These are phyloP conservation scores for Xylariaceae sp. DNA, from an alignment of 2,329 filamentous ascomycete genomes.

Conservation along the genomic window DNA sequence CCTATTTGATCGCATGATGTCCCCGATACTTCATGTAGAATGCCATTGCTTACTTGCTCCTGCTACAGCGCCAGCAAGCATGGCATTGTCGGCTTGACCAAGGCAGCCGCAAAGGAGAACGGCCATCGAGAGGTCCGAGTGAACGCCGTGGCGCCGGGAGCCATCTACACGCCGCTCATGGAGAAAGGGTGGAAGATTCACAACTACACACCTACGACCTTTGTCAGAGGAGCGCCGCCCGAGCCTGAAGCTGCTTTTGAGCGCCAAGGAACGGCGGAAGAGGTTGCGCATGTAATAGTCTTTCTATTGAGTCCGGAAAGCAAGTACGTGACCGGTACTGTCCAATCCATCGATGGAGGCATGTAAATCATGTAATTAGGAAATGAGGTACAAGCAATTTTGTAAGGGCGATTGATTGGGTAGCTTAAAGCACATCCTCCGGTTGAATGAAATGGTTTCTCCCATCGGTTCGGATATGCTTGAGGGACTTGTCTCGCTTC, in stretches of 20 bases:
- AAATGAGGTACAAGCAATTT: background rate
- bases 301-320: slow-evolving; percentile 45
- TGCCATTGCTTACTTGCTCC: slow-evolving; percentile 11
- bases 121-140: slow-evolving; percentile 40
- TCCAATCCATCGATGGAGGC: slow-evolving; percentile 44
- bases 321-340: slow-evolving; percentile 41
- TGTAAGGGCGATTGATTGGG: background rate
- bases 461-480: slow-evolving; percentile 76
- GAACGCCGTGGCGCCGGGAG: slow-evolving; percentile 45
- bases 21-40: background rate
- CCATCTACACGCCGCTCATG: slow-evolving; percentile 47
- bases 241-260: slow-evolving; percentile 39
- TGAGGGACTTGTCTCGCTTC: slow-evolving; percentile 67
- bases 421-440: slow-evolving; percentile 72
- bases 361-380: slow-evolving; percentile 31
- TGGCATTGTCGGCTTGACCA: slow-evolving; percentile 35
- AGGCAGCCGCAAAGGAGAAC: slow-evolving; percentile 33
- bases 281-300: slow-evolving; percentile 41
- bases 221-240: slow-evolving; percentile 27
- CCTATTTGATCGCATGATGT: background rate
- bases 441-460: slow-evolving; percentile 72
- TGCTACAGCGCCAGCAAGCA: slow-evolving; percentile 19
- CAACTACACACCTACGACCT: slow-evolving; percentile 32
- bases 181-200: slow-evolving; percentile 37
- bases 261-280: slow-evolving; percentile 43